A percentile compares a stretch with the other conserved stretches of the same genome.
phyloP scores from a whole-genome alignment of 176 grass and related monocot species.

The Pontederia paniculata region DNA sequence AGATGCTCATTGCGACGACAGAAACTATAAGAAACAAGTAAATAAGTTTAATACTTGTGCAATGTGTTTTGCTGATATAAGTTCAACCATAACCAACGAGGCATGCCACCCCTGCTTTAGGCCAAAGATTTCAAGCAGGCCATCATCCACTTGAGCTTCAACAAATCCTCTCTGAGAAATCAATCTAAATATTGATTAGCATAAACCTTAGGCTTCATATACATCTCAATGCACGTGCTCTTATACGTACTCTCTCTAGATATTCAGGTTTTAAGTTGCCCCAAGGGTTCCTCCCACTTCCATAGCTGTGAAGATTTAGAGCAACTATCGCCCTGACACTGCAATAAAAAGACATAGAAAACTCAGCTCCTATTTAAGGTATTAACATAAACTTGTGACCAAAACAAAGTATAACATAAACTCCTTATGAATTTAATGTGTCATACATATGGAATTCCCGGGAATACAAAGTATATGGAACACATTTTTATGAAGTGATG shows the following conservation, averaged over 20 bases:
- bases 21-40: neutral
- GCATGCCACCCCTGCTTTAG: slow-evolving; percentile 96
- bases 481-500: neutral
- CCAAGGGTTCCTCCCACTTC: slow-evolving; percentile 94
- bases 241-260: slow-evolving; percentile 61
- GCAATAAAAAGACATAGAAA: slow-evolving; percentile 18
- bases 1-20: too few species aligned
- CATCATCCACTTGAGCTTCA: slow-evolving; percentile 75
- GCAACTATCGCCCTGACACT: slow-evolving; percentile 96
- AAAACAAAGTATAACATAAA: neutral
- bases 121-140: slow-evolving; percentile 96
- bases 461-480: neutral
- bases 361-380: neutral
- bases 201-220: slow-evolving; percentile 3
- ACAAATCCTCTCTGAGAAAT: slow-evolving; percentile 54
- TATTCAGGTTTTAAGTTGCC: slow-evolving; percentile 92
- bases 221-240: slow-evolving; percentile 1
- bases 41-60: slow-evolving; percentile 45
- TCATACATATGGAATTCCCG: too few species aligned
- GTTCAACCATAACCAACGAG: slow-evolving; percentile 74
- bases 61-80: slow-evolving; percentile 88
- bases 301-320: slow-evolving; percentile 97
- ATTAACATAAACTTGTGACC: slow-evolving; percentile 9
- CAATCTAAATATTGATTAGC: neutral
- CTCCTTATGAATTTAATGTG: neutral